Base-by-base conservation (phyloP, 2,329 filamentous ascomycete species). In the Sporothrix brunneoviolacea region DNA sequence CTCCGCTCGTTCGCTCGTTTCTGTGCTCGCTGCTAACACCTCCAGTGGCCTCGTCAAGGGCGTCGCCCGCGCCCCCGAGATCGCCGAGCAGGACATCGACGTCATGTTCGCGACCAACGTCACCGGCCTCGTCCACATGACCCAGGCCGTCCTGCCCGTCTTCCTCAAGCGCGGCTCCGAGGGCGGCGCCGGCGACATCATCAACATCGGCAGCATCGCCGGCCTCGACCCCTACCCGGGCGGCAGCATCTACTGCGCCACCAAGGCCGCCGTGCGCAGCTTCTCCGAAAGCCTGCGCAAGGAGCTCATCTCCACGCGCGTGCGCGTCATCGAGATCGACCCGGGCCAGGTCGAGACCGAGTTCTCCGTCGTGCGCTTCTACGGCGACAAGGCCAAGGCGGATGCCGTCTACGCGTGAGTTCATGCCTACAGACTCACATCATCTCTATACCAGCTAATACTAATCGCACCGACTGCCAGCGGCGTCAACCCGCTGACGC, bases 281-380 rank as follows among this genome's bases (percentile, higher is more conserved):
- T 95, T 95, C 70, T 90, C 88, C 1, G 89, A 95, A 51, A 78
- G 84, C 10, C 68, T 96, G 64, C 77, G 91, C 58, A 88, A 83
- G 65, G 91, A 96, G 70, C 76, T 94, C 53, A 84, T 96, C 58
- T 76, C 85, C 7, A 88, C 84, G 16, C 76, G 86, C 50, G 88
- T 95, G 55, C 75, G 91, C 50, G 76, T 95, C 54, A 95, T 95
- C 55, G 87, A 89, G 67, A 77, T 96, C 61, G 91, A 95, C 62
- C 91, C 91, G 0, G 91, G 91, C 22, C 90, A 95, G 70, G 90
- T 95, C 41, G 89, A 95, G 75, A 95, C 91, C 39, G 88, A 96
- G 65, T 95, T 96, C 69, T 91, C 86, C 3, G 74, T 95, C 16
- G 87, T 95, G 37, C 77, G 91, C 54, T 95, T 93, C 67, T 83